Percentiles rank a stretch among this genome's conserved stretches.
Conservation (phyloP, 441 rosid species). For the Eutrema salsugineum region DNA sequence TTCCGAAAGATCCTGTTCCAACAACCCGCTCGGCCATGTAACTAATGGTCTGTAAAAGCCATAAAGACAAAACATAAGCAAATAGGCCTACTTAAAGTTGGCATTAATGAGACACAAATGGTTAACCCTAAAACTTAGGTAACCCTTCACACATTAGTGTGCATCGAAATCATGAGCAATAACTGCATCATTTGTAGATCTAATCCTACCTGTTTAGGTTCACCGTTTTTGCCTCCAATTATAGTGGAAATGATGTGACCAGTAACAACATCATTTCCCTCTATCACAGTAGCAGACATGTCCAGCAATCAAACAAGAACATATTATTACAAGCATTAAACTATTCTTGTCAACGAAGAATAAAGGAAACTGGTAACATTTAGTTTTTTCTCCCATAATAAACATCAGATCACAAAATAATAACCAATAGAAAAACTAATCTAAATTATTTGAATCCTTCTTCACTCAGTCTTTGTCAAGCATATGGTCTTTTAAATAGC, state of each 20-base stretch:
- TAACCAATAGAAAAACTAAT: neutral
- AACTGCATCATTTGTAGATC: neutral
- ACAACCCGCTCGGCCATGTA: slow-evolving; percentile 80
- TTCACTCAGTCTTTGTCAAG: neutral
- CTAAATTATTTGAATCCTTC: neutral
- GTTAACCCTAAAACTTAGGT: neutral
- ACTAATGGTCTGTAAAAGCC: slow-evolving; percentile 51
- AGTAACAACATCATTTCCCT: slow-evolving; percentile 52
- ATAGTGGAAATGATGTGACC: slow-evolving; percentile 72
- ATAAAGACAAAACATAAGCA: slow-evolving; percentile 3
- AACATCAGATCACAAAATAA: neutral
- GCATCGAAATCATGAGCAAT: neutral
- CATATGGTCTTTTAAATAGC: neutral
- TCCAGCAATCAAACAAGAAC: slow-evolving; percentile 35
- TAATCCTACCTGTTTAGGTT: slow-evolving; percentile 57
- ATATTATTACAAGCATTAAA: neutral
- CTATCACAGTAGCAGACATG: slow-evolving; percentile 51
- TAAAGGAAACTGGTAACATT: neutral
- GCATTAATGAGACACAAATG: neutral
- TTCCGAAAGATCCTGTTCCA: no score
- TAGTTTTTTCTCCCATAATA: neutral
- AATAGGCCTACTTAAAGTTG: neutral
- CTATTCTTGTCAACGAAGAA: slow-evolving; percentile 1
- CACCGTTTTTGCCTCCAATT: slow-evolving; percentile 72
- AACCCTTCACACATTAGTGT: neutral